Conservation (phyloP, 1,284 basidiomycete genomes). For the Rhodotorula mucilaginosa region DNA sequence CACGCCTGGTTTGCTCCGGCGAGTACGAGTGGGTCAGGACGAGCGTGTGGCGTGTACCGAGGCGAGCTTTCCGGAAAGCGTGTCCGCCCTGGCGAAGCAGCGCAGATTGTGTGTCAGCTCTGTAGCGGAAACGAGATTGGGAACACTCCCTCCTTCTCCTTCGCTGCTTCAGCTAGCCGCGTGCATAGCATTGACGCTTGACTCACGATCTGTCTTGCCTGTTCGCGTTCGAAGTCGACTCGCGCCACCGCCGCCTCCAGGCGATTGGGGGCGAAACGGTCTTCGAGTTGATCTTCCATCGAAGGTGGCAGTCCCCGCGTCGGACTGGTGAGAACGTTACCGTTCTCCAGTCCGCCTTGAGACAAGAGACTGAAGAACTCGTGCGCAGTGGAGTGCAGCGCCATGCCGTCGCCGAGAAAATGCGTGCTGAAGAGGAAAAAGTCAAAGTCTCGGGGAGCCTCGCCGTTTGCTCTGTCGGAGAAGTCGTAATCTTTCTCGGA, state of each 20-base stretch:
- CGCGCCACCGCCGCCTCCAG: constrained; percentile 20
- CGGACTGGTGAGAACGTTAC: not conserved
- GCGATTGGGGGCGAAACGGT: not conserved
- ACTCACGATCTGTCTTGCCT: constrained; percentile 46
- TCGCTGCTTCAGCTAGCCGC: not conserved
- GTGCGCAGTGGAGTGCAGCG: constrained; percentile 68
- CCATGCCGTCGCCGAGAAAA: constrained; percentile 74
- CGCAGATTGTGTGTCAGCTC: too few relatives aligned
- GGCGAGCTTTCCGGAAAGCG: constrained; percentile 56
- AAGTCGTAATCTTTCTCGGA: constrained; percentile 2
- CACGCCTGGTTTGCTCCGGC: constrained; percentile 54
- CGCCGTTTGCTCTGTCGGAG: not conserved
- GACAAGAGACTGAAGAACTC: constrained; percentile 65
- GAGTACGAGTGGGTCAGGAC: constrained; percentile 64
- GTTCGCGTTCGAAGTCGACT: constrained; percentile 59
- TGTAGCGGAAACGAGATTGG: too few relatives aligned
- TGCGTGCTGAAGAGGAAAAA: constrained; percentile 67
- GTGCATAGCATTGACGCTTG: constrained; percentile 27
- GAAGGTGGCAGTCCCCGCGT: not conserved
- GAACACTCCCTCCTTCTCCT: too few relatives aligned
- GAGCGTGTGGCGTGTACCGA: constrained; percentile 58
- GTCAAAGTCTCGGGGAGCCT: constrained; percentile 52
- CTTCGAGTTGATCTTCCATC: not conserved
- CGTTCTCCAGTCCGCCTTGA: too few relatives aligned
- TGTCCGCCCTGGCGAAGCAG: constrained; percentile 59